Evolutionary conservation across 129 eudicot genomes (phyloP), one percentile per base, ranked within the genome.

Genomic region (Helichrysum umbraculigerum): DNA sequence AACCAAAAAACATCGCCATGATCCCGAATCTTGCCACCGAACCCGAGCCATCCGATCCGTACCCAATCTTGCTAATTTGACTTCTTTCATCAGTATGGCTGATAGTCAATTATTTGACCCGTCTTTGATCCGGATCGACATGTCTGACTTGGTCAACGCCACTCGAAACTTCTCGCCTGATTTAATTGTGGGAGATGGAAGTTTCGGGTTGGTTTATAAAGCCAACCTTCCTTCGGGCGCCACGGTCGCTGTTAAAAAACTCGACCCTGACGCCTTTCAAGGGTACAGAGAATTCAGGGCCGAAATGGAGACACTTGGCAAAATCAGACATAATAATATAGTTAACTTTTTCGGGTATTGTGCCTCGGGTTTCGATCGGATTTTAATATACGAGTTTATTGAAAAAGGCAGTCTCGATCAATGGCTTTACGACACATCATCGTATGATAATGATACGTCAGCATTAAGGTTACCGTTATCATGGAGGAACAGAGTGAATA

Each of bases 211-310:
- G 0, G 97, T 91, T 7, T 91, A 93, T 69, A 90, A 83, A 72
- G 98, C 98, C 33, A 77, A 28, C 12, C 84, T 93, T 41, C 4
- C 76, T 6, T 20, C 74, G 42, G 91, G 86, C 70, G 68, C 11
- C 44, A 77, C 83, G 19, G 98, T 93, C 33, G 98, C 98, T 28
- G 84, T 90, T 0, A 93, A 93, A 12, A 88, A 81, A 70, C 86
- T 93, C 62, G 65, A 80, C 15, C 76, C 85, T n/a, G 97, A 93
- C 32, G 96, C 96, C 14, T 93, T 91, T 30, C 98, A 93, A 76
- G 98, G 98, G 14, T 80, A 88, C 47, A 84, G 98, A 0, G 98
- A 93, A 74, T 93, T 93, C 35, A 86, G 86, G 57, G 98, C 98
- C 1, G 98, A 93, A 81, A 91, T 90, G 96, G 98, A 93, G 52